Base-by-base conservation (phyloP, 1,139 yeast species). In the Geotrichum australiense region DNA sequence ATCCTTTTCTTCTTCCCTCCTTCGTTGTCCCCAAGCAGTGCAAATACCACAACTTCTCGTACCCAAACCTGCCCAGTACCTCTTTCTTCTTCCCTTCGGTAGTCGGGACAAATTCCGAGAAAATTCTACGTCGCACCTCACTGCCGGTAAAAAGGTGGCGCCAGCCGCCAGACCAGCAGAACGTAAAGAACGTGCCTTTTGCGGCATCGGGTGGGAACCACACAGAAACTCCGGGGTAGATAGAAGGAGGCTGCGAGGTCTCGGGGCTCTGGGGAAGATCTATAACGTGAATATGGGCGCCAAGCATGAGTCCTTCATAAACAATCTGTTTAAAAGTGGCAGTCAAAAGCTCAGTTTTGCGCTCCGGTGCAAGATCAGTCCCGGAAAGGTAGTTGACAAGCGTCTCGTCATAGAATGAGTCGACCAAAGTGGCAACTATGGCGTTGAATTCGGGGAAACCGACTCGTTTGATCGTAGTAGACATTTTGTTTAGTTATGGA, bases 141-240 rank as follows among this genome's bases (percentile, higher is more conserved):
- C 32, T 15, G 5, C 21, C 8, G n/a, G 21, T 8, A 14, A 29
- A 29, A 4, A 29, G 5, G n/a, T 15, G 7, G 7, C 32, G 5
- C 32, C 32, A 29, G 7, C 12, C 7, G 6, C 32, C 32, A 10
- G 19, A 8, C 32, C 32, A 29, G 5, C 8, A 6, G 8, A 14
- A 8, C 11, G 19, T 6, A 7, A 29, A 6, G 6, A 5, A 8
- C 5, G 32, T 15, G 8, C 11, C 14, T 5, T 19, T 19, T 15
- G 14, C 18, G 5, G 32, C 32, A 16, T 29, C 32, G 14, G 32
- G 18, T 15, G 32, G 21, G n/a, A 8, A 29, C 32, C 32, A 29
- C 11, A 16, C 19, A 14, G 32, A 19, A 10, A 6, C 19, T 7
- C 32, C 32, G n/a, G 18, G n/a, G n/a, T 15, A 29, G 6, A 15